Base-by-base conservation (phyloP, 2,329 filamentous ascomycete genomes). In the Periconia macrospinosa region DNA sequence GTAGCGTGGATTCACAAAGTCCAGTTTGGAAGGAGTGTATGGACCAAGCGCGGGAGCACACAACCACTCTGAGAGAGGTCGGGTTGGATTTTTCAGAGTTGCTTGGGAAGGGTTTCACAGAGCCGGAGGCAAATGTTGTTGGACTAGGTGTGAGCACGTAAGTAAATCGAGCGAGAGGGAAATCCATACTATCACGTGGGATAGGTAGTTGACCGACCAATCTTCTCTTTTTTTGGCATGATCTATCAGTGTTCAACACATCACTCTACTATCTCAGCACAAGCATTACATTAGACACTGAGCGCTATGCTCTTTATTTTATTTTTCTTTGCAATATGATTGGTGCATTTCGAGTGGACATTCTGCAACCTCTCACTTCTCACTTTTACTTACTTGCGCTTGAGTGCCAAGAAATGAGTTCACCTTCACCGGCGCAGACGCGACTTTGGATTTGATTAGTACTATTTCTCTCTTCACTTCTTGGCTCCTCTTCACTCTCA, bases 81-180 rank as follows among this genome's bases (percentile, higher is more conserved):
- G 92, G 92, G 0, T 77, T 99, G 30, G 93, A 99, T 73, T 97
- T 99, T 70, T 85, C 83, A 52, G 90, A 90, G 61, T 75, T 97
- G 52, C 86, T 97, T 14, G 90, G 89, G 7, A 70, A 55, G 45
- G 61, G 60, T 0, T 52, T 66, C 6, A 54, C 50, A 2, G 65
- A 63, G 15, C 55, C 27, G 5, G 52, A 52, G 19, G 17, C 52
- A 18, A 37, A 37, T 41, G 58, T 60, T 2, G 58, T 73, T n/a
- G 70, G 70, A 3, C 54, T 73, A 41, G 69, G 71, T 5, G 61
- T 73, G 19, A 60, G 45, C 30, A 41, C 55, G 7, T 56, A 30
- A 48, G 45, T 47, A 23, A 6, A 15, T 14, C 27, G 2, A 17
- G 23, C 15, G 23, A 30, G 18, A 33, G n/a, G 23, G 15, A 23